Evolutionary conservation across 2,329 filamentous ascomycete genomes (phyloP).

Genomic region (Salinomyces thailandicus): DNA sequence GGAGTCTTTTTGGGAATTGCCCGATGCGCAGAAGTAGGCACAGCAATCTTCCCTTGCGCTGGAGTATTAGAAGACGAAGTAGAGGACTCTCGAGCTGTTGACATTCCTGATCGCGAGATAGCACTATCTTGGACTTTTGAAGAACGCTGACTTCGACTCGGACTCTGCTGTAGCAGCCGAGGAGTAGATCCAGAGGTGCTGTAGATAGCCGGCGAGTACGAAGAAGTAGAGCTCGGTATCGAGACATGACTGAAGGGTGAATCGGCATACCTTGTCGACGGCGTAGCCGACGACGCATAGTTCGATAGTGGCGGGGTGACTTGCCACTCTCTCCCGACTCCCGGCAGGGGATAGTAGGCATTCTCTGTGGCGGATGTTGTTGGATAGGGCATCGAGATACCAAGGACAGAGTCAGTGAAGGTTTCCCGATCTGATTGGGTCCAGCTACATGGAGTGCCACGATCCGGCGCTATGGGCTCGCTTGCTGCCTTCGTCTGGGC

Average conservation of each 20-base stretch:
- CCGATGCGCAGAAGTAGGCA: conserved; percentile 11
- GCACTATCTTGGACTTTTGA: conserved; percentile 45
- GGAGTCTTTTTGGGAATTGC: conserved; percentile 7
- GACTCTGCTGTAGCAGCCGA: conserved; percentile 43
- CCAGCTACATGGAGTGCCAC: conserved; percentile 10
- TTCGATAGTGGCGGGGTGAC: conserved; percentile 13
- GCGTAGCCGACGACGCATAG: conserved; percentile 57
- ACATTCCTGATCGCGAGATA: conserved; percentile 44
- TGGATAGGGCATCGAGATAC: conserved; percentile 15
- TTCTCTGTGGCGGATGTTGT: neutral
- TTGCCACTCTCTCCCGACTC: conserved; percentile 2
- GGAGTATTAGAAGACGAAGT: conserved; percentile 62
- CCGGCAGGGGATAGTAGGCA: neutral
- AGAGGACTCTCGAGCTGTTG: conserved; percentile 57
- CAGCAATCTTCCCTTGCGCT: too few relatives aligned
- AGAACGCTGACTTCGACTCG: conserved; percentile 49
- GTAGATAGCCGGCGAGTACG: conserved; percentile 56
- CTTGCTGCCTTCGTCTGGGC: conserved; percentile 18
- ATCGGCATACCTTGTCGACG: conserved; percentile 65
- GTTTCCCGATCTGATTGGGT: conserved; percentile 8
- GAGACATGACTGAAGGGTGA: conserved; percentile 70
- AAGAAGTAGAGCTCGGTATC: conserved; percentile 67
- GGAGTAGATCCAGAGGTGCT: conserved; percentile 34
- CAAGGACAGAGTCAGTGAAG: conserved; percentile 19
- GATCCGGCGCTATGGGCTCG: conserved; percentile 22